Percentiles rank a stretch among this genome's conserved stretches.
Conservation (phyloP, 1,284 basidiomycete species). For the Irpex lacteus region DNA sequence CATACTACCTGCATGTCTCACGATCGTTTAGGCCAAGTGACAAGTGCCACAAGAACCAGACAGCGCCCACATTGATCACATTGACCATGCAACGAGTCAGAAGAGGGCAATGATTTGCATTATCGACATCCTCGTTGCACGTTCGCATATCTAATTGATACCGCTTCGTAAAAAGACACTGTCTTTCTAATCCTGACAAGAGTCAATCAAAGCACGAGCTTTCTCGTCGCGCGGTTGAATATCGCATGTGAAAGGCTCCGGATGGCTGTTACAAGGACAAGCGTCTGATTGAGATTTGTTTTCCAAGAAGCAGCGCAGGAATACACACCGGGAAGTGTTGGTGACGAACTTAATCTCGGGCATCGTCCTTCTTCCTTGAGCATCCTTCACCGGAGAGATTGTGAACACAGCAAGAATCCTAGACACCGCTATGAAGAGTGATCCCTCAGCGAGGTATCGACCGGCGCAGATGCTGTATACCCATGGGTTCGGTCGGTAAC, state of each 20-base stretch:
- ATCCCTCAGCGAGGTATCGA: constrained; percentile 1
- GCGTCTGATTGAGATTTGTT: background rate
- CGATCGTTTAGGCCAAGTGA: too few relatives aligned
- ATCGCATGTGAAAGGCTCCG: constrained; percentile 1
- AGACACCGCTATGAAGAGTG: background rate
- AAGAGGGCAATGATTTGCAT: too few relatives aligned
- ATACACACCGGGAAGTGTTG: background rate
- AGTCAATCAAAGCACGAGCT: background rate
- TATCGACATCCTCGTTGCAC: too few relatives aligned
- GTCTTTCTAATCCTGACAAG: background rate
- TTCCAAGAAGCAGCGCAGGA: background rate
- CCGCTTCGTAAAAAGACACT: too few relatives aligned
- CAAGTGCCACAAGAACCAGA: too few relatives aligned
- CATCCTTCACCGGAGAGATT: background rate
- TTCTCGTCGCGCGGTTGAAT: constrained; percentile 1
- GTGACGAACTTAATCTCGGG: background rate
- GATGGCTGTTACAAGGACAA: background rate
- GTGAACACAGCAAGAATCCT: constrained; percentile 3
- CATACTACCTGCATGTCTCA: too few relatives aligned
- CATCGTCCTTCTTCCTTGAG: background rate
- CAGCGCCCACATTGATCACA: too few relatives aligned
- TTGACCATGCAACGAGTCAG: too few relatives aligned
- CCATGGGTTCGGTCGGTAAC: background rate
- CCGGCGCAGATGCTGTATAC: constrained; percentile 5
- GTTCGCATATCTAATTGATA: too few relatives aligned